These are phyloP conservation scores for Russula virescens DNA, from an alignment of 768 basidiomycete genomes.

Conservation along the genomic window DNA sequence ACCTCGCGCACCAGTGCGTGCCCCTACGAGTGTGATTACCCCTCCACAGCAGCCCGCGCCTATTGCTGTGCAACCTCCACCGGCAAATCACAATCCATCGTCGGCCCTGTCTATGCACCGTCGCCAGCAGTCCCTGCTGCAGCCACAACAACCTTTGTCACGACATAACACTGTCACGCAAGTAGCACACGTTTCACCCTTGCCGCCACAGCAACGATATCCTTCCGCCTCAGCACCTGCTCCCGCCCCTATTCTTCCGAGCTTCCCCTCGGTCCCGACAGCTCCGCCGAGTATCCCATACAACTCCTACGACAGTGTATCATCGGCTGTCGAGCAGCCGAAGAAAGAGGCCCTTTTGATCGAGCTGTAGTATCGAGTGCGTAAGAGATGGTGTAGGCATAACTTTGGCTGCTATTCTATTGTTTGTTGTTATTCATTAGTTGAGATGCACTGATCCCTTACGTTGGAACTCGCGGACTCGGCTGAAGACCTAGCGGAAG, in stretches of 20 bases:
- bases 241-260: slow-evolving; percentile 18
- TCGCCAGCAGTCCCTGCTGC: slow-evolving; percentile 1
- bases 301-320: slow-evolving; percentile 10
- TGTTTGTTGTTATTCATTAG: slow-evolving; percentile 4
- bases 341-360: slow-evolving; percentile 26
- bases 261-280: slow-evolving; percentile 24
- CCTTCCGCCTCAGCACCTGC: not conserved
- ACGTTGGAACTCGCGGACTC: too few relatives aligned
- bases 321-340: slow-evolving; percentile 19
- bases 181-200: slow-evolving; percentile 5
- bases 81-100: slow-evolving; percentile 23
- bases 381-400: not conserved
- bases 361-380: slow-evolving; percentile 14
- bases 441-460: not conserved
- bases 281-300: slow-evolving; percentile 18
- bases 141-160: slow-evolving; percentile 10
- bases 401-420: not conserved
- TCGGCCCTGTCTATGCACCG: slow-evolving; percentile 16
- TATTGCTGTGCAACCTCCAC: slow-evolving; percentile 12
- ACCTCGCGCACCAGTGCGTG: slow-evolving; percentile 24
- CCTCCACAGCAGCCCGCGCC: slow-evolving; percentile 2
- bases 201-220: slow-evolving; percentile 20
- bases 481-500: too few relatives aligned
- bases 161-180: slow-evolving; percentile 24
- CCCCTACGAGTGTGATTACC: not conserved